Evolutionary conservation across 176 grass and related monocot species (phyloP).

Genomic region (Phragmites australis): DNA sequence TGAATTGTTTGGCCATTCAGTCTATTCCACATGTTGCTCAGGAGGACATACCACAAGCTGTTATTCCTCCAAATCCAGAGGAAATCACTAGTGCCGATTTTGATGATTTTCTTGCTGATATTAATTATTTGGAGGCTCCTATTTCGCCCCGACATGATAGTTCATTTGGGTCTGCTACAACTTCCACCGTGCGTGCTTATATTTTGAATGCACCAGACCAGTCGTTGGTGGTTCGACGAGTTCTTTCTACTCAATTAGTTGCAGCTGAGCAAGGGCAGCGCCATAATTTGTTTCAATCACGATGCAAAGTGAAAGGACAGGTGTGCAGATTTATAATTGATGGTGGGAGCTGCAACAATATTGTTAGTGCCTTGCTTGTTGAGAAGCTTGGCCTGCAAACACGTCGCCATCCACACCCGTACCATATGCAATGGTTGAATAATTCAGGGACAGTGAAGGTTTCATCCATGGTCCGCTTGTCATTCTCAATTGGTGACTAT

Average conservation of each 20-base stretch:
- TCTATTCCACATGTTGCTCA: neutral
- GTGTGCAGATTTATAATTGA: neutral
- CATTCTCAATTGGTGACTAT: neutral
- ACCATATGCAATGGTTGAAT: neutral
- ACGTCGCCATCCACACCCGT: neutral
- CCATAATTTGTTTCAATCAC: neutral
- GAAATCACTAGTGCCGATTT: conserved; percentile 15
- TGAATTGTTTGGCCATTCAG: neutral
- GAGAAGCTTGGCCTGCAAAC: neutral
- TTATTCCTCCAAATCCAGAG: neutral
- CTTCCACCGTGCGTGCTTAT: neutral
- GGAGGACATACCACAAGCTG: neutral
- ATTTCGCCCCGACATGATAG: neutral
- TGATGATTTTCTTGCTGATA: neutral
- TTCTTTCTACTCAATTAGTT: neutral
- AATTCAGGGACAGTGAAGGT: neutral
- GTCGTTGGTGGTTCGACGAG: neutral
- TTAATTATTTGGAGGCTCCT: neutral
- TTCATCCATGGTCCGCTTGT: neutral
- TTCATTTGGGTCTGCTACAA: too few relatives aligned
- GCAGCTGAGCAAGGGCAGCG: neutral
- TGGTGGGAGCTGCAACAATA: neutral
- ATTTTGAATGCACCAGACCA: neutral
- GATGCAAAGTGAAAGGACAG: neutral
- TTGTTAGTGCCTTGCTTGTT: neutral